Evolutionary conservation across 2,329 filamentous ascomycete genomes (phyloP).

Genomic region (Neonectria sp.): DNA sequence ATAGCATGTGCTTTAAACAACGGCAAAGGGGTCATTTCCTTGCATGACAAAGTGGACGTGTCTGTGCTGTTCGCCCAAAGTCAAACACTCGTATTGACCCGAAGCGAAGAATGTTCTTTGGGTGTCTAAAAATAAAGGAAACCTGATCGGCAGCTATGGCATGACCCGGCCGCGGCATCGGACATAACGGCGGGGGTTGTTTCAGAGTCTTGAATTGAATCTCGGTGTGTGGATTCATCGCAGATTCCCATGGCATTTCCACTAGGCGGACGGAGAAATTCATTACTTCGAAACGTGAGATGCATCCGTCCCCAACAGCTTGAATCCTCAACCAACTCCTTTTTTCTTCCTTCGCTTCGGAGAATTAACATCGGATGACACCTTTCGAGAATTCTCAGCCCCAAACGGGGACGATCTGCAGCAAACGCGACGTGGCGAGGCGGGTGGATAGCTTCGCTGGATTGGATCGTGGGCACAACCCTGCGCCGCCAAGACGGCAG

Average conservation of each 20-base stretch:
- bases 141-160: slow-evolving; percentile 1
- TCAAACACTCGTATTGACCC: background rate
- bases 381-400: background rate
- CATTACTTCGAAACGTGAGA: background rate
- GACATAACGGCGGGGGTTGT: background rate
- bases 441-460: background rate
- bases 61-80: background rate
- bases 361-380: slow-evolving; percentile 3
- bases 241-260: background rate
- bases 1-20: background rate
- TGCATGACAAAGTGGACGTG: background rate
- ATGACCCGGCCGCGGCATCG: background rate
- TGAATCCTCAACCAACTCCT: background rate
- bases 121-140: slow-evolving; percentile 4
- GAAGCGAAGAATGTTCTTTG: background rate
- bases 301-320: background rate
- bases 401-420: background rate
- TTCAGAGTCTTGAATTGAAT: background rate
- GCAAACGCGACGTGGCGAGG: slow-evolving; percentile 1
- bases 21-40: background rate
- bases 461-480: background rate
- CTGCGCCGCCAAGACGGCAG: slow-evolving; percentile 3
- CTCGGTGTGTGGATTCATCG: background rate
- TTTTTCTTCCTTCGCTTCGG: background rate
- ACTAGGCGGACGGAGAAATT: background rate